phyloP scores from a whole-genome alignment of 2,329 filamentous ascomycete species.

The Zasmidium angulare region DNA sequence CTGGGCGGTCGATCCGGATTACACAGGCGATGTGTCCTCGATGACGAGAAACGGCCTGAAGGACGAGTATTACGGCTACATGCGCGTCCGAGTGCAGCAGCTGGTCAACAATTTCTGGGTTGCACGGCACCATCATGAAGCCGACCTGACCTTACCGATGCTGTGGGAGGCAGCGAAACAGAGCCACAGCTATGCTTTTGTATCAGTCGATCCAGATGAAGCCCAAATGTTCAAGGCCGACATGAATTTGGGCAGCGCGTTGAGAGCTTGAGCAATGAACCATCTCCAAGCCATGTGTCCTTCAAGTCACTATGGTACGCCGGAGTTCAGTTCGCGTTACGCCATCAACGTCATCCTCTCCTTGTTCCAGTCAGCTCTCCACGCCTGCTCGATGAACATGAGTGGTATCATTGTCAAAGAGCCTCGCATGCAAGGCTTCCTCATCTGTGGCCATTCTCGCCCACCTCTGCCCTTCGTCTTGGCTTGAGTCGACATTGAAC shows the following conservation, averaged over 20 bases:
- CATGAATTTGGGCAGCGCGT: slow-evolving; percentile 3
- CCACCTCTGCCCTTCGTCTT: too few species aligned
- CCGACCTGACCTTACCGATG: slow-evolving; percentile 3
- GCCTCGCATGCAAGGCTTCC: too few species aligned
- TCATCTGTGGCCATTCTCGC: too few species aligned
- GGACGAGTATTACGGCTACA: slow-evolving; percentile 13
- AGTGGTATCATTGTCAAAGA: too few species aligned
- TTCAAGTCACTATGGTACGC: too few species aligned
- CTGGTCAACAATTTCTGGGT: slow-evolving; percentile 16
- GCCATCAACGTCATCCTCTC: too few species aligned
- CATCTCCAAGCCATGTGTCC: too few species aligned
- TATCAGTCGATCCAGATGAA: slow-evolving; percentile 6
- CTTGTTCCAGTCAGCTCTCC: too few species aligned
- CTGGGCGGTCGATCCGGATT: slow-evolving; percentile 13
- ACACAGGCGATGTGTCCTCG: not conserved
- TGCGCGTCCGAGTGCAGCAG: slow-evolving; percentile 17
- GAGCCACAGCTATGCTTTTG: slow-evolving; percentile 10
- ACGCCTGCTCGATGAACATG: too few species aligned
- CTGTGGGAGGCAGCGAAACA: slow-evolving; percentile 12
- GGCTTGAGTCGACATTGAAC: too few species aligned
- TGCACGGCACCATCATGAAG: slow-evolving; percentile 7
- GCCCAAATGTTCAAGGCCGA: not conserved
- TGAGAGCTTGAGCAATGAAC: not conserved
- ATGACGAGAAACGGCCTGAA: not conserved
- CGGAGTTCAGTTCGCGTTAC: too few species aligned